Evolutionary conservation across 1,284 basidiomycete genomes (phyloP), one percentile per base, ranked within the genome.

Genomic region (Tilletia horrida): DNA sequence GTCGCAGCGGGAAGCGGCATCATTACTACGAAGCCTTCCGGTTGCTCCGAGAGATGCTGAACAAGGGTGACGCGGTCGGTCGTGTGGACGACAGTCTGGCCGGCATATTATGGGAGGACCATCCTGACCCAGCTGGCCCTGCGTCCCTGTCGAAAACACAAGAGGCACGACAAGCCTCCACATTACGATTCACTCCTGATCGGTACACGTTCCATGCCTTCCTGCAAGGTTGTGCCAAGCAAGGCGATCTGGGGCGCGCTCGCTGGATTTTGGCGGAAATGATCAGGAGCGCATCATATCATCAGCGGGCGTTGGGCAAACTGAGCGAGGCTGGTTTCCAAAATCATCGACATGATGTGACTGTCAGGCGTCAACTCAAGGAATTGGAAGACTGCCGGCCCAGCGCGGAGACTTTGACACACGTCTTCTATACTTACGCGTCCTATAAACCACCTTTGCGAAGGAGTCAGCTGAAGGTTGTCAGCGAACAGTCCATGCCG

Each of bases 211-310:
- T 93, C 82, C 85, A 87, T 63, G 92, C 92, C 0, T 82, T 98
- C 29, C 83, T 98, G 66, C 91, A 95, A 71, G 93, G 92, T 0
- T 90, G 92, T 63, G 96, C 93, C 81, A 85, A 92, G 3, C 84
- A 89, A 0, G 91, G 92, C 0, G 95, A 97, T 81, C 82, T 98
- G 9, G 85, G 86, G 9, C 85, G 92, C 59, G 88, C 89, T 8
- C 85, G 94, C 68, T 97, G 93, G 94, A 90, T 97, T 67, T 84
- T 98, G 66, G 91, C 90, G 0, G 92, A 97, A 84, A 88, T 93
- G 83, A 87, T 92, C 14, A 84, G 83, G 76, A 29, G 27, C 27
- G 55, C 55, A 1, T n/a, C 27, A 16, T 59, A 59, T n/a, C 35
- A 29, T 29, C 55, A 59, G 27, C 55, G 55, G 29, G 18, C 29